Percentiles rank a stretch among this genome's conserved stretches.
These are phyloP conservation scores for Ormosia semicastrata DNA, from an alignment of 306 rosid genomes.

Conservation along the genomic window DNA sequence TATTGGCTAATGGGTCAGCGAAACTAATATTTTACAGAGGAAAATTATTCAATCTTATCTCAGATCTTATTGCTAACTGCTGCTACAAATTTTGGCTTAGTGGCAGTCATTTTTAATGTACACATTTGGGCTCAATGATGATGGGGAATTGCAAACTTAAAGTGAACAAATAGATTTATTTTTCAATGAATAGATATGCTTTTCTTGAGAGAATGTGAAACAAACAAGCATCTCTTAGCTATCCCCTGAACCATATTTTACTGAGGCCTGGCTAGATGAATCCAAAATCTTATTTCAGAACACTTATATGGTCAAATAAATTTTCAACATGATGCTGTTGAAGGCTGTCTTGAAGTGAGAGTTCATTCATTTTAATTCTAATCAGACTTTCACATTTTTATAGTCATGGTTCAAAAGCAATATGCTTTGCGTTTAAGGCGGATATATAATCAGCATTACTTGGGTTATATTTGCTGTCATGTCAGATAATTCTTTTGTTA, in stretches of 20 bases:
- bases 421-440: slow-evolving; percentile 4
- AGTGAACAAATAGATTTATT: neutral
- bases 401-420: neutral
- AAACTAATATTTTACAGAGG: no score
- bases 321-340: neutral
- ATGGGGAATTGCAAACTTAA: neutral
- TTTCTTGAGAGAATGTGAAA: neutral
- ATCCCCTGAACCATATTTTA: neutral
- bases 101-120: neutral
- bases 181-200: neutral
- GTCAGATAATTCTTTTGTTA: neutral
- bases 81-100: neutral
- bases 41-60: neutral
- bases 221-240: neutral
- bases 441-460: neutral
- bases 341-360: neutral
- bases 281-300: neutral
- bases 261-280: neutral
- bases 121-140: neutral
- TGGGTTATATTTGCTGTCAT: neutral
- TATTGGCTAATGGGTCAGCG: no score
- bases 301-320: neutral
- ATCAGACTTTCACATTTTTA: neutral
- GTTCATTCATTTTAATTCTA: neutral
- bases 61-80: neutral